These are phyloP conservation scores for Fraxinus greggii DNA, from an alignment of 305 asterid species.

Conservation along the genomic window DNA sequence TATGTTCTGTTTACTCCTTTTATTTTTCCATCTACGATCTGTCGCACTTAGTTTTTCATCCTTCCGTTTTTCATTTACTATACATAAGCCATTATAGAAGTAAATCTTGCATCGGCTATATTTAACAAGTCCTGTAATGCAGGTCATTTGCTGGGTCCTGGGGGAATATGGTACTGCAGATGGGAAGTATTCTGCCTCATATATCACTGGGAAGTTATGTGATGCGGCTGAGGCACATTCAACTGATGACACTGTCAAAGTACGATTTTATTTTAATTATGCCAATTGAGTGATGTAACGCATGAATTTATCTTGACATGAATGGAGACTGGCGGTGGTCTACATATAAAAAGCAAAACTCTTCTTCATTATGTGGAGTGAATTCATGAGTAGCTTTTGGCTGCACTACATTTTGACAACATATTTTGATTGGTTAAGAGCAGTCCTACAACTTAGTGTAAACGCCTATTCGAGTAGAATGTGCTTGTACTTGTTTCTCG, in stretches of 20 bases:
- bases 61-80: background rate
- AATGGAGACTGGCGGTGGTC: background rate
- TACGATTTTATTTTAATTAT: constrained; percentile 30
- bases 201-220: constrained; percentile 86
- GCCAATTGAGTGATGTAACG: background rate
- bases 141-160: constrained; percentile 99
- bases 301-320: constrained; percentile 7
- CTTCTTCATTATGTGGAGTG: background rate
- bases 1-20: constrained; percentile 34
- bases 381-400: background rate
- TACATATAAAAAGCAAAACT: background rate
- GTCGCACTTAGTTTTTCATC: background rate
- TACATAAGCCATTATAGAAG: background rate
- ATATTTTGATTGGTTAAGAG: background rate
- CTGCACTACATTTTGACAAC: background rate
- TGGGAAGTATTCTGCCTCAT: constrained; percentile 90
- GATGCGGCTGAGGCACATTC: constrained; percentile 93
- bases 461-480: background rate
- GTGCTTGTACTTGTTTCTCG: background rate
- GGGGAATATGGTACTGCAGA: constrained; percentile 98
- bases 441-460: background rate
- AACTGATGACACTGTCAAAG: constrained; percentile 87
- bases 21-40: background rate
- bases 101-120: constrained; percentile 12
- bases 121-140: constrained; percentile 9